These are phyloP conservation scores for Candida koratica DNA, from an alignment of 805 yeast species.

Conservation along the genomic window DNA sequence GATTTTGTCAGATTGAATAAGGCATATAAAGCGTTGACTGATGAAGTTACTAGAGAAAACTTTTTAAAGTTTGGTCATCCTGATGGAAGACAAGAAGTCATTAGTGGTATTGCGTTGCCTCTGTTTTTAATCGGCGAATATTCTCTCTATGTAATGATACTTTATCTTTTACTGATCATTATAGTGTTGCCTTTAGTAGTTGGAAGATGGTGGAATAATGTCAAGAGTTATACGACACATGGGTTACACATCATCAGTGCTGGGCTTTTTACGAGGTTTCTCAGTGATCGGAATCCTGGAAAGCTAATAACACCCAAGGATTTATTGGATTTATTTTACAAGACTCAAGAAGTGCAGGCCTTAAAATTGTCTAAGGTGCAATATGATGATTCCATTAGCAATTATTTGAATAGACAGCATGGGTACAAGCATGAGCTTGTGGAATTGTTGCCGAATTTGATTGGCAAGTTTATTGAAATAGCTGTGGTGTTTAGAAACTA, in stretches of 20 bases:
- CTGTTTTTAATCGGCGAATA: slow-evolving; percentile 78
- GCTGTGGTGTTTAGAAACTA: slow-evolving; percentile 74
- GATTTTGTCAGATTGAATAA: slow-evolving; percentile 76
- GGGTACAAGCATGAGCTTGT: slow-evolving; percentile 44
- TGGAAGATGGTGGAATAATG: slow-evolving; percentile 85
- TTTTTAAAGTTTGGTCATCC: slow-evolving; percentile 91
- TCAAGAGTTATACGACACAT: slow-evolving; percentile 72
- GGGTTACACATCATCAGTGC: slow-evolving; percentile 88
- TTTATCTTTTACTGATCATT: slow-evolving; percentile 72
- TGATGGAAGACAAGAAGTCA: slow-evolving; percentile 88
- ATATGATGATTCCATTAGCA: slow-evolving; percentile 47
- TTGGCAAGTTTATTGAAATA: slow-evolving; percentile 74
- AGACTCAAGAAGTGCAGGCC: slow-evolving; percentile 62
- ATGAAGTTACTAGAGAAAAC: slow-evolving; percentile 78
- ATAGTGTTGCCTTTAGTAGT: slow-evolving; percentile 76
- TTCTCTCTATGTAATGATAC: slow-evolving; percentile 56
- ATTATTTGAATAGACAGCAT: slow-evolving; percentile 51
- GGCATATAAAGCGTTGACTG: slow-evolving; percentile 94
- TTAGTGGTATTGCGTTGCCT: slow-evolving; percentile 95
- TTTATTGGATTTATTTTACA: slow-evolving; percentile 56
- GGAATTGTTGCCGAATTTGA: slow-evolving; percentile 58
- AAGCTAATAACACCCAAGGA: slow-evolving; percentile 55
- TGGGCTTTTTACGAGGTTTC: slow-evolving; percentile 60
- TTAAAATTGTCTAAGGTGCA: slow-evolving; percentile 32
- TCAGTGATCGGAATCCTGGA: slow-evolving; percentile 73